Conservation (phyloP, 306 rosid genomes). For the Vigna nakashimae region DNA sequence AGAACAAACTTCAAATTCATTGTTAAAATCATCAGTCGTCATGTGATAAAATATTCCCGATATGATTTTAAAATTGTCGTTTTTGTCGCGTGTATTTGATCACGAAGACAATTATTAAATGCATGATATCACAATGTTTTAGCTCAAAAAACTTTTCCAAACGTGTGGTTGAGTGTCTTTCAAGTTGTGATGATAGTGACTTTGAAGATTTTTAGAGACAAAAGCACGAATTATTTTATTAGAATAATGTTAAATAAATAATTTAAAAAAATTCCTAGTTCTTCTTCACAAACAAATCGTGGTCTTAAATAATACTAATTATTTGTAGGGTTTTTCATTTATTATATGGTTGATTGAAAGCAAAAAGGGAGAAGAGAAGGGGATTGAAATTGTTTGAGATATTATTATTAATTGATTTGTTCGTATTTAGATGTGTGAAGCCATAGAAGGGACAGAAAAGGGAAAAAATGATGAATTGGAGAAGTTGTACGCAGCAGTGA, state of each 20-base stretch:
- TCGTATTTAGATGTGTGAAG: slow-evolving; percentile 74
- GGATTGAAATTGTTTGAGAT: neutral
- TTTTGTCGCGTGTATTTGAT: neutral
- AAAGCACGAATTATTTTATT: too few species aligned
- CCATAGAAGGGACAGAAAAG: slow-evolving; percentile 56
- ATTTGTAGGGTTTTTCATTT: neutral
- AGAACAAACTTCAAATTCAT: neutral
- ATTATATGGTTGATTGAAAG: neutral
- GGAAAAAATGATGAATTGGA: slow-evolving; percentile 55
- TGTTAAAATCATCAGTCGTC: neutral
- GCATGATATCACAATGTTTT: neutral
- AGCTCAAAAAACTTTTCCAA: too few species aligned
- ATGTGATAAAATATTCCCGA: too few species aligned
- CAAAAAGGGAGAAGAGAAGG: too few species aligned
- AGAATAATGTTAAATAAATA: too few species aligned
- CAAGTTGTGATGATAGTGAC: neutral
- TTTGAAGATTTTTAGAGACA: neutral
- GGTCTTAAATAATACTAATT: neutral
- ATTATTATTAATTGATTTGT: neutral
- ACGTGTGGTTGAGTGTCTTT: neutral
- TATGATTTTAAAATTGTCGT: neutral
- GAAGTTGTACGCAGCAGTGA: slow-evolving; percentile 76
- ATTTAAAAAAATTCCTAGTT: too few species aligned
- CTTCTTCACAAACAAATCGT: too few species aligned
- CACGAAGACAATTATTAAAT: neutral